Conservation (phyloP, 768 basidiomycete genomes). For the Cystofilobasidium ferigula region DNA sequence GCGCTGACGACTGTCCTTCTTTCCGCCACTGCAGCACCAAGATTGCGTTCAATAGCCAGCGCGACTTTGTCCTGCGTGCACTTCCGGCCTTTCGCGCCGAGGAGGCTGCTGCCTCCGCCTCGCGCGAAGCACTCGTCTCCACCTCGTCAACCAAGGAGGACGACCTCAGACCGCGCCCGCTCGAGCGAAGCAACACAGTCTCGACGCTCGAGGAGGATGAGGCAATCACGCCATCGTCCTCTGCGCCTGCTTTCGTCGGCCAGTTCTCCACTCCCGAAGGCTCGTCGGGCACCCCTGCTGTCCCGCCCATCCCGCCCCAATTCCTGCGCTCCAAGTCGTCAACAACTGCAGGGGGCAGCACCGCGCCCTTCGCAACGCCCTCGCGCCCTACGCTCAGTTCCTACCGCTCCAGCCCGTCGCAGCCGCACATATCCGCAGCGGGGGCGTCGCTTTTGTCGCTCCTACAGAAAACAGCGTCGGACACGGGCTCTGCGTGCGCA, state of each 20-base stretch:
- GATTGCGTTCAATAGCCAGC: conserved; percentile 16
- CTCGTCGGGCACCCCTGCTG: background rate
- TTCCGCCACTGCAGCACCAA: background rate
- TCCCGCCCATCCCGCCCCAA: background rate
- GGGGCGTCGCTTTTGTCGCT: background rate
- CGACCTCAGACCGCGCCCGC: background rate
- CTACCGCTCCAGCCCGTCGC: background rate
- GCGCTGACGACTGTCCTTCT: background rate
- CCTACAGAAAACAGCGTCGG: background rate
- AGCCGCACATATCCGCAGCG: background rate
- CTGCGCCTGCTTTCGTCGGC: background rate
- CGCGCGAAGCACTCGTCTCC: background rate
- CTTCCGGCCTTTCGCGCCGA: conserved; percentile 4
- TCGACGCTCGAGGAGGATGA: background rate
- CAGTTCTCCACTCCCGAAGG: too few relatives aligned
- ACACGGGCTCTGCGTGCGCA: background rate
- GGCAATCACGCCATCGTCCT: background rate
- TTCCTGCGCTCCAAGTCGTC: background rate
- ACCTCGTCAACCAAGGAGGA: conserved; percentile 10
- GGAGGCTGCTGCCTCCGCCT: background rate
- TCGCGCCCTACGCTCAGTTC: background rate
- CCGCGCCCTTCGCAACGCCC: background rate
- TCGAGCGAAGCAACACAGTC: background rate
- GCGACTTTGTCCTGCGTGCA: conserved; percentile 18
- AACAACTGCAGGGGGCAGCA: too few relatives aligned